These are phyloP conservation scores for Brassica hybrid DNA, from an alignment of 441 rosid genomes.

Conservation along the genomic window DNA sequence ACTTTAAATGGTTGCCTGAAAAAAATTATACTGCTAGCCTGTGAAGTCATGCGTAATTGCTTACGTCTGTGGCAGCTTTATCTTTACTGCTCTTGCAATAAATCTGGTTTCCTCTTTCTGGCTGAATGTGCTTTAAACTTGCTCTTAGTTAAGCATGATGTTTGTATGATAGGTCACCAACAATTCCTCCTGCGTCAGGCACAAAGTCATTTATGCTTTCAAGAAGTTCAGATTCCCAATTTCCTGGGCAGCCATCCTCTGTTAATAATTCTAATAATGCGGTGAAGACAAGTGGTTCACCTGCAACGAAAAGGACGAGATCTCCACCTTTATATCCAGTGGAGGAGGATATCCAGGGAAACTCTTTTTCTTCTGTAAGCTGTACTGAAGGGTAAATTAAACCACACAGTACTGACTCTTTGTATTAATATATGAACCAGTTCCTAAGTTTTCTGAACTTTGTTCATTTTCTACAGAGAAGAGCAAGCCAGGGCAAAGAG, in stretches of 20 bases:
- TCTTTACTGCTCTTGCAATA: conserved; percentile 21
- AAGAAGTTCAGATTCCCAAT: conserved; percentile 52
- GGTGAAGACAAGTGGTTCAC: conserved; percentile 43
- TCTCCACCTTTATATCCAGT: conserved; percentile 59
- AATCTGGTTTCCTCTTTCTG: conserved; percentile 23
- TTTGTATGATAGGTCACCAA: conserved; percentile 53
- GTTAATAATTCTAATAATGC: conserved; percentile 37
- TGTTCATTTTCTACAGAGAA: conserved; percentile 58
- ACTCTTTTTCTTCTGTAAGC: conserved; percentile 49
- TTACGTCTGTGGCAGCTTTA: conserved; percentile 31
- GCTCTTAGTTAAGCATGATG: conserved; percentile 22
- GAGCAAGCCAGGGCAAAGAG: conserved; percentile 95
- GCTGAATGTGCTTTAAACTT: conserved; percentile 24
- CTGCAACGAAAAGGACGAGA: conserved; percentile 73
- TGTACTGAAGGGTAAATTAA: conserved; percentile 70
- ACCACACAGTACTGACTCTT: conserved; percentile 28
- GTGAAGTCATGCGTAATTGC: conserved; percentile 23
- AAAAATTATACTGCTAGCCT: background rate
- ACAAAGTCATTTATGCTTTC: conserved; percentile 47
- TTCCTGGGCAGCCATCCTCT: conserved; percentile 46
- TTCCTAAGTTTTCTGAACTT: conserved; percentile 30
- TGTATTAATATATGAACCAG: conserved; percentile 17
- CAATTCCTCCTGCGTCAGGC: conserved; percentile 57
- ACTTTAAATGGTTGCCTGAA: conserved; percentile 13
- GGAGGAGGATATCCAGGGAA: conserved; percentile 55